phyloP scores from a whole-genome alignment of 2,329 filamentous ascomycete genomes.

The Ceratocystiopsis sp. region DNA sequence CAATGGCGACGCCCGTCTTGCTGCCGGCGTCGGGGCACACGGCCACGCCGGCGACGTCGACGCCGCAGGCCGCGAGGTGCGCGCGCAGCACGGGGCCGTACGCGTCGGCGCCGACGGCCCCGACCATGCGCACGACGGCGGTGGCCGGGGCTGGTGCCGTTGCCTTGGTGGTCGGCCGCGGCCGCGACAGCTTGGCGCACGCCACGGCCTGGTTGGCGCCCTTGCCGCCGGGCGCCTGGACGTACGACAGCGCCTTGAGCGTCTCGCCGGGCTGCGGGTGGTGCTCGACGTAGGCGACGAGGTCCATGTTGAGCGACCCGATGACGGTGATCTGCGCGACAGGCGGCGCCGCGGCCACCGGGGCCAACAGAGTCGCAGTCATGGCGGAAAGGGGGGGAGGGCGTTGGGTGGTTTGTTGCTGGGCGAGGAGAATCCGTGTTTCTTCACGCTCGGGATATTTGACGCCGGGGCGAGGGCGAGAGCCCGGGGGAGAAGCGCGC shows the following conservation, averaged over 20 bases:
- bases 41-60: constrained; percentile 38
- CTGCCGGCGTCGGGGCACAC: constrained; percentile 16
- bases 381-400: not conserved
- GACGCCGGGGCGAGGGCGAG: too few relatives aligned
- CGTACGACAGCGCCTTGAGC: constrained; percentile 59
- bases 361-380: not conserved
- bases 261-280: constrained; percentile 77
- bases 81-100: constrained; percentile 42
- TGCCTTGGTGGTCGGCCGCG: constrained; percentile 18
- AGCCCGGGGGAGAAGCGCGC: too few relatives aligned
- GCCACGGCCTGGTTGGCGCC: constrained; percentile 90
- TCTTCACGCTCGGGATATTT: too few relatives aligned
- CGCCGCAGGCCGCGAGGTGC: constrained; percentile 41
- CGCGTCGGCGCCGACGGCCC: constrained; percentile 51
- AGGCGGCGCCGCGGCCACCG: constrained; percentile 14
- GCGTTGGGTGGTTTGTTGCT: too few relatives aligned
- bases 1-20: constrained; percentile 55
- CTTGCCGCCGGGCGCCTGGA: constrained; percentile 74
- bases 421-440: too few relatives aligned
- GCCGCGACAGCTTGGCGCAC: constrained; percentile 59
- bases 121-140: constrained; percentile 47
- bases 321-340: constrained; percentile 50
- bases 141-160: constrained; percentile 15
- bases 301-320: constrained; percentile 85
- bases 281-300: constrained; percentile 71